Conservation (phyloP, 192 early-diverging fungal genomes). For the Backusella luteola region DNA sequence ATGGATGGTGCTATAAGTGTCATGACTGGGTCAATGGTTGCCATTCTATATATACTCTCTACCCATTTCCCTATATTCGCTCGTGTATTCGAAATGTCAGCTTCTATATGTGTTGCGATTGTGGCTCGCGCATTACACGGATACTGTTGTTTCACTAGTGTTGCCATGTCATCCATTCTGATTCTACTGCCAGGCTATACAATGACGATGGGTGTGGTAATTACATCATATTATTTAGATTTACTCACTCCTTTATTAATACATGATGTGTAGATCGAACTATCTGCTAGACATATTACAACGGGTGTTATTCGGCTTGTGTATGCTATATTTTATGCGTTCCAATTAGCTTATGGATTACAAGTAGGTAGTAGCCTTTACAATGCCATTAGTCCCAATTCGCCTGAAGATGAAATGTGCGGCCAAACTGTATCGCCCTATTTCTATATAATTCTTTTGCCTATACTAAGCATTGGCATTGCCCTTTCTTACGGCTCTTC, state of each 20-base stretch:
- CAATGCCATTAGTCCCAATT: conserved; percentile 20
- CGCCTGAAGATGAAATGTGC: conserved; percentile 21
- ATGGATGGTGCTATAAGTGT: conserved; percentile 47
- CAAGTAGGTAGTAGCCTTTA: conserved; percentile 40
- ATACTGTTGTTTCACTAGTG: conserved; percentile 33
- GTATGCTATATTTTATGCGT: conserved; percentile 61
- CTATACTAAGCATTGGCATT: conserved; percentile 43
- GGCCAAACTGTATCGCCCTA: conserved; percentile 20
- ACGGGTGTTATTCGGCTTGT: conserved; percentile 62
- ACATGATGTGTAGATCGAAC: conserved; percentile 56
- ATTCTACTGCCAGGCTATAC: conserved; percentile 74
- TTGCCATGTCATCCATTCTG: conserved; percentile 41
- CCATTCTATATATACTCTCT: conserved; percentile 56
- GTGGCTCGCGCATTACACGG: conserved; percentile 25
- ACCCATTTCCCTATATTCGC: conserved; percentile 59
- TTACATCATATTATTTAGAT: background rate
- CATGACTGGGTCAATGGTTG: conserved; percentile 57
- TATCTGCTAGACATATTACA: conserved; percentile 83
- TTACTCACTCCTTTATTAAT: background rate
- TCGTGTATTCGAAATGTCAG: conserved; percentile 59
- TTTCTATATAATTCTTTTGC: conserved; percentile 46
- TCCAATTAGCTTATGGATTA: conserved; percentile 76
- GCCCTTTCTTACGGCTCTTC: conserved; percentile 62
- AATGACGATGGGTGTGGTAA: conserved; percentile 73
- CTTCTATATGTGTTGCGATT: conserved; percentile 32